These are phyloP conservation scores for Metschnikowia drakensbergensis DNA, from an alignment of 805 yeast genomes.

Conservation along the genomic window DNA sequence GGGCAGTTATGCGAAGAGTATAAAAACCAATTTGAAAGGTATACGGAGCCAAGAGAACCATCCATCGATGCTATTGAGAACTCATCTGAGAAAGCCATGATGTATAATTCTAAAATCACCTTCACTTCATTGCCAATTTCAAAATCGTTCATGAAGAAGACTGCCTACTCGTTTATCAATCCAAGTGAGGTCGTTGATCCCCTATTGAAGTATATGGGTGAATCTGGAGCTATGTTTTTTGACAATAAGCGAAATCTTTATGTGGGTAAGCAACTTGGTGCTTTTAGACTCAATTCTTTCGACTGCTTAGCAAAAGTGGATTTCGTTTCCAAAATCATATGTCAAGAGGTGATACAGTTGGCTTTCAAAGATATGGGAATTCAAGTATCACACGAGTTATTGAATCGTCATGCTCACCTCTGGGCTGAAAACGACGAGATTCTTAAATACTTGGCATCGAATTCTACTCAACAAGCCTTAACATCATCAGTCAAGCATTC, in stretches of 20 bases:
- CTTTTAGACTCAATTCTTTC: conserved; percentile 47
- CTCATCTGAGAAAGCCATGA: conserved; percentile 24
- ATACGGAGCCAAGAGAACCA: conserved; percentile 7
- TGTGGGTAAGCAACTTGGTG: conserved; percentile 49
- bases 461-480: conserved; percentile 43
- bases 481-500: conserved; percentile 29
- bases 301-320: conserved; percentile 50
- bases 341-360: conserved; percentile 46
- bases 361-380: conserved; percentile 44
- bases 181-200: conserved; percentile 30
- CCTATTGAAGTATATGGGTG: conserved; percentile 34
- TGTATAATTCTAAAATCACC: conserved; percentile 17
- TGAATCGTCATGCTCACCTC: conserved; percentile 36
- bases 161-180: conserved; percentile 32
- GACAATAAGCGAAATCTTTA: conserved; percentile 33
- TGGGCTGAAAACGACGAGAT: conserved; percentile 47
- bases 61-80: conserved; percentile 6
- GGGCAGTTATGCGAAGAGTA: conserved; percentile 43
- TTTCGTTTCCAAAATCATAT: conserved; percentile 42
- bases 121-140: conserved; percentile 31
- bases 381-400: conserved; percentile 31
- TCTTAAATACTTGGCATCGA: conserved; percentile 36
- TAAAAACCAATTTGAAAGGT: conserved; percentile 16
- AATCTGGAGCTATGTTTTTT: conserved; percentile 45
- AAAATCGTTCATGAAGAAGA: conserved; percentile 30